These are phyloP conservation scores for Blastosporella zonata DNA, from an alignment of 1,284 basidiomycete species.

Conservation along the genomic window DNA sequence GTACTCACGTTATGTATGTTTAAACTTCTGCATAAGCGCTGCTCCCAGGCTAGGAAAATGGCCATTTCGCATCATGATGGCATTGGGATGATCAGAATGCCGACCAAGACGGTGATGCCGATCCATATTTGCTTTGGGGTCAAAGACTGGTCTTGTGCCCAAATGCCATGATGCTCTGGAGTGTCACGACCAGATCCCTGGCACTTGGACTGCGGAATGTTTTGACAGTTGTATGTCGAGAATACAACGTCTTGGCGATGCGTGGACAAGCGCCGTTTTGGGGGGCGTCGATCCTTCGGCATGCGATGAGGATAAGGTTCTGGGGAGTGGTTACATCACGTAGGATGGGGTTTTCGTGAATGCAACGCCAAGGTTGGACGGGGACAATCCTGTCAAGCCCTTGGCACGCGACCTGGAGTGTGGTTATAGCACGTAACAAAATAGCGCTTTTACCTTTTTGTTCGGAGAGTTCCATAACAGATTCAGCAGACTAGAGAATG, in stretches of 20 bases:
- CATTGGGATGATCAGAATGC: slow-evolving; percentile 2
- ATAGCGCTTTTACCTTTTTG: no score
- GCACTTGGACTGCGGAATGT: background rate
- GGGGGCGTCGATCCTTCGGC: slow-evolving; percentile 1
- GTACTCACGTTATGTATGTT: background rate
- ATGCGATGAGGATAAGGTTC: background rate
- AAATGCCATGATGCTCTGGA: background rate
- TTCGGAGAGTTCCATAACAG: no score
- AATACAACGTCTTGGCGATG: background rate
- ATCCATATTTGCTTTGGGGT: background rate
- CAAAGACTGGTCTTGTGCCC: slow-evolving; percentile 6
- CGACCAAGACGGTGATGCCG: background rate
- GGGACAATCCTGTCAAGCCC: no score
- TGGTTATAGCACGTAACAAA: no score
- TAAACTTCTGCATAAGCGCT: background rate
- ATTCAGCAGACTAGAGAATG: no score
- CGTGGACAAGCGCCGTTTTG: background rate
- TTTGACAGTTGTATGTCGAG: background rate
- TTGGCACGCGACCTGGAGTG: no score
- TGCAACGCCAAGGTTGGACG: no score
- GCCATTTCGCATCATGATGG: slow-evolving; percentile 5
- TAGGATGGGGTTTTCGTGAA: no score
- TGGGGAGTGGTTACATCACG: background rate
- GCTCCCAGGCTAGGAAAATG: background rate
- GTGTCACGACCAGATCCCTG: background rate